A percentile compares a stretch with the other conserved stretches of the same genome.
Conservation (phyloP, 495 filamentous ascomycete species). For the Alectoria sarmentosa region DNA sequence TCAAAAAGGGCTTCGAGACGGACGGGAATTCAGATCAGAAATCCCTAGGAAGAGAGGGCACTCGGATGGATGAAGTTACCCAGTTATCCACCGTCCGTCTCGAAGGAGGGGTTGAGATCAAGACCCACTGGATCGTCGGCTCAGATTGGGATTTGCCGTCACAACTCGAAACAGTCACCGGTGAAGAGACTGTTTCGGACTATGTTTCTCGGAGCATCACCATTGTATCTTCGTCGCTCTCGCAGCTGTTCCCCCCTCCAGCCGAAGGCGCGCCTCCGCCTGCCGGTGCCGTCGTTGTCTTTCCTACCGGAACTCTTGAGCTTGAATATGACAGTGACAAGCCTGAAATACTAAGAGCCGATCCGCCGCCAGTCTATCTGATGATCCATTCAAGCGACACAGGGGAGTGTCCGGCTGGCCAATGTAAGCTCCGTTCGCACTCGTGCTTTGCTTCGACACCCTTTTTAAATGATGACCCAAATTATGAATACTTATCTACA, state of each 20-base stretch:
- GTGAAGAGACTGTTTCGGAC: slow-evolving; percentile 11
- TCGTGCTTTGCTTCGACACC: too few species aligned
- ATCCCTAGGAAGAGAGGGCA: background rate
- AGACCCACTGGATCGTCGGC: slow-evolving; percentile 50
- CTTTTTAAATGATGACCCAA: slow-evolving; percentile 72
- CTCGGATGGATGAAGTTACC: background rate
- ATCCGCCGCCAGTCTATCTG: slow-evolving; percentile 57
- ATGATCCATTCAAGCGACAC: slow-evolving; percentile 77
- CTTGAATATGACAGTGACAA: background rate
- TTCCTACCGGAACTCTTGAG: slow-evolving; percentile 40
- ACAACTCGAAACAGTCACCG: slow-evolving; percentile 5
- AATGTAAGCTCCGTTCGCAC: slow-evolving; percentile 73
- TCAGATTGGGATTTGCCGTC: slow-evolving; percentile 37
- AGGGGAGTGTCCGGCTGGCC: slow-evolving; percentile 76
- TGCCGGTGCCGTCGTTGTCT: slow-evolving; percentile 66
- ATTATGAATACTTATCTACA: slow-evolving; percentile 97
- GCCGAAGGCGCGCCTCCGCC: slow-evolving; percentile 68
- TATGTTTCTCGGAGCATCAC: slow-evolving; percentile 44
- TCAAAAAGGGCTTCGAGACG: slow-evolving; percentile 55
- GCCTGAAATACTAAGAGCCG: slow-evolving; percentile 23
- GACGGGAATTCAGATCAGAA: slow-evolving; percentile 27
- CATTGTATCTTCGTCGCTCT: slow-evolving; percentile 61
- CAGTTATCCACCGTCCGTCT: slow-evolving; percentile 33
- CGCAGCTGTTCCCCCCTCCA: slow-evolving; percentile 57
- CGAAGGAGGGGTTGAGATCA: slow-evolving; percentile 52